Percentiles rank a stretch among this genome's conserved stretches.
These are phyloP conservation scores for Trichaptum fuscoviolaceum DNA, from an alignment of 768 basidiomycete species.

Conservation along the genomic window DNA sequence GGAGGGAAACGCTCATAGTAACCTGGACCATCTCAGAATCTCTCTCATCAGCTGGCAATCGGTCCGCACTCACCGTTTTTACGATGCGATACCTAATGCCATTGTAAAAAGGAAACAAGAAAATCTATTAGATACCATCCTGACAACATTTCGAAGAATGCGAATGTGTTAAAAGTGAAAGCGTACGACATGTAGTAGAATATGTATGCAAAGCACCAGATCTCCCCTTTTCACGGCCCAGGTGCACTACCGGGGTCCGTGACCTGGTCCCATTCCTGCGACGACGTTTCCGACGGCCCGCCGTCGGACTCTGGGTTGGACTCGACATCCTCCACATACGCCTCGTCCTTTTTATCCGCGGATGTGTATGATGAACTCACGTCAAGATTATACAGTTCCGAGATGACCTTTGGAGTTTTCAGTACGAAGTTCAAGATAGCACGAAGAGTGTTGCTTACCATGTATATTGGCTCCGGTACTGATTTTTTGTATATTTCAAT, in stretches of 20 bases:
- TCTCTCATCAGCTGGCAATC: background rate
- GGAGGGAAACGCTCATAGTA: slow-evolving; percentile 79
- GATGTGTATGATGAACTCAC: slow-evolving; percentile 59
- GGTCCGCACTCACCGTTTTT: background rate
- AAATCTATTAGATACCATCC: background rate
- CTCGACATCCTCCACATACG: slow-evolving; percentile 47
- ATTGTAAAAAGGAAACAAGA: background rate
- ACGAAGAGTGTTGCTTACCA: slow-evolving; percentile 36
- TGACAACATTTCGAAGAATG: background rate
- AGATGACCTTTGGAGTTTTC: slow-evolving; percentile 45
- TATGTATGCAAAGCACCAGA: slow-evolving; percentile 10
- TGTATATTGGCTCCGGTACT: slow-evolving; percentile 74
- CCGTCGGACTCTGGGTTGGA: slow-evolving; percentile 56
- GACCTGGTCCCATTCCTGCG: slow-evolving; percentile 87
- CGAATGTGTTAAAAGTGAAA: slow-evolving; percentile 9
- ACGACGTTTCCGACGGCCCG: slow-evolving; percentile 82
- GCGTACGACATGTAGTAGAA: slow-evolving; percentile 3
- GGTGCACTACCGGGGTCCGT: slow-evolving; percentile 66
- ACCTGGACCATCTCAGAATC: slow-evolving; percentile 33
- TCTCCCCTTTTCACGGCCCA: slow-evolving; percentile 26
- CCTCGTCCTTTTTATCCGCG: slow-evolving; percentile 22
- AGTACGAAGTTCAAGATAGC: background rate
- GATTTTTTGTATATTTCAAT: slow-evolving; percentile 94
- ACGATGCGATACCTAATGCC: background rate
- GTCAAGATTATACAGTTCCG: slow-evolving; percentile 84